Conservation (phyloP, 345 rosid species). For the Syzygium oleosum region DNA sequence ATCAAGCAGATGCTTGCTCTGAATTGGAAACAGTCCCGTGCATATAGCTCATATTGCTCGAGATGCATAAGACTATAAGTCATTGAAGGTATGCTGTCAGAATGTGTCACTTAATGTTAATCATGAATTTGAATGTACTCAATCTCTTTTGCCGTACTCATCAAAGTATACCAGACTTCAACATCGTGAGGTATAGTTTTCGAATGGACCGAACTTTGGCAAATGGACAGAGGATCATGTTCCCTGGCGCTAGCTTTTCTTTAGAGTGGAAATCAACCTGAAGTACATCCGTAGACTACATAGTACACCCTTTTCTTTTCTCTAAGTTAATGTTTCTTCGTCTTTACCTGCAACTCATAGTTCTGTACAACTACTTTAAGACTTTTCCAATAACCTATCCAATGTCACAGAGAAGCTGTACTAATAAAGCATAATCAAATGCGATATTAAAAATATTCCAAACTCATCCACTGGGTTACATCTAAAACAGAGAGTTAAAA, state of each 20-base stretch:
- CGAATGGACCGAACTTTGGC: neutral
- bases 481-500: neutral
- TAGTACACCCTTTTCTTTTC: neutral
- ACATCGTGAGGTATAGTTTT: neutral
- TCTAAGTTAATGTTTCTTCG: neutral
- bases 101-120: neutral
- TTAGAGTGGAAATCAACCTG: neutral
- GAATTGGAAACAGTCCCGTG: neutral
- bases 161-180: neutral
- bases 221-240: neutral
- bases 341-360: neutral
- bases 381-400: neutral
- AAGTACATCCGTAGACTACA: neutral
- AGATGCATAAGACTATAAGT: neutral
- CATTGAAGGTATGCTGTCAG: neutral
- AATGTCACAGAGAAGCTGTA: neutral
- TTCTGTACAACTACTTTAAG: neutral
- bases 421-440: neutral
- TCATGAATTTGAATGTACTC: neutral
- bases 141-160: neutral
- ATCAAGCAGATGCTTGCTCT: neutral
- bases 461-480: neutral
- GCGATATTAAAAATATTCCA: neutral
- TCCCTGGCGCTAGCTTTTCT: neutral
- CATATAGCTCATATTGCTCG: neutral